A percentile compares a stretch with the other conserved stretches of the same genome.
These are phyloP conservation scores for Crotalaria pallida DNA, from an alignment of 306 rosid genomes.

Conservation along the genomic window DNA sequence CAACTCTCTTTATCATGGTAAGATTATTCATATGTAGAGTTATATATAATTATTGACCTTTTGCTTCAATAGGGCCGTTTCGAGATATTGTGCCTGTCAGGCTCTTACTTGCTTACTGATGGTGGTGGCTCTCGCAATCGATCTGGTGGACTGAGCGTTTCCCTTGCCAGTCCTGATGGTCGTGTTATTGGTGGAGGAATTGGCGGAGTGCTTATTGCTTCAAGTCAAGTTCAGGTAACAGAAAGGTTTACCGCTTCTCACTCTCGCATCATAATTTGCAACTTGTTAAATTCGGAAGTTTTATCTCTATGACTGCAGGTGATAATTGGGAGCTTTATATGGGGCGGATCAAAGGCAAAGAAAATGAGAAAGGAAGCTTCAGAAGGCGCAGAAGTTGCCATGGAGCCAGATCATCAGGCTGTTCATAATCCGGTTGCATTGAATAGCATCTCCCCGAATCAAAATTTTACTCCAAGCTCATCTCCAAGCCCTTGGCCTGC, in stretches of 20 bases:
- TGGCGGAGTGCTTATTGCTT: constrained; percentile 76
- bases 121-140: constrained; percentile 55
- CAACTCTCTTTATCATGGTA: not conserved
- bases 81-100: constrained; percentile 83
- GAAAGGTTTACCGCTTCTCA: constrained; percentile 8
- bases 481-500: constrained; percentile 57
- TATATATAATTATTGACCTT: not conserved
- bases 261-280: not conserved
- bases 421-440: constrained; percentile 42
- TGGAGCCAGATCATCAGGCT: constrained; percentile 50
- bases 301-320: constrained; percentile 44
- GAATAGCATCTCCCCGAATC: constrained; percentile 38
- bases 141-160: constrained; percentile 61
- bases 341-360: constrained; percentile 72
- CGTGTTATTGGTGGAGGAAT: constrained; percentile 79
- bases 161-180: constrained; percentile 93
- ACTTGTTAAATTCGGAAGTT: not conserved
- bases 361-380: constrained; percentile 52
- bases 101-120: constrained; percentile 58
- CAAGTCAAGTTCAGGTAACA: constrained; percentile 81
- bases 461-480: constrained; percentile 45
- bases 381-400: constrained; percentile 46
- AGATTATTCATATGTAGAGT: not conserved
- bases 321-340: constrained; percentile 76
- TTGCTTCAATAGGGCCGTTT: constrained; percentile 61